phyloP scores from a whole-genome alignment of 2,329 filamentous ascomycete genomes.

The Pseudodiploospora longispora region DNA sequence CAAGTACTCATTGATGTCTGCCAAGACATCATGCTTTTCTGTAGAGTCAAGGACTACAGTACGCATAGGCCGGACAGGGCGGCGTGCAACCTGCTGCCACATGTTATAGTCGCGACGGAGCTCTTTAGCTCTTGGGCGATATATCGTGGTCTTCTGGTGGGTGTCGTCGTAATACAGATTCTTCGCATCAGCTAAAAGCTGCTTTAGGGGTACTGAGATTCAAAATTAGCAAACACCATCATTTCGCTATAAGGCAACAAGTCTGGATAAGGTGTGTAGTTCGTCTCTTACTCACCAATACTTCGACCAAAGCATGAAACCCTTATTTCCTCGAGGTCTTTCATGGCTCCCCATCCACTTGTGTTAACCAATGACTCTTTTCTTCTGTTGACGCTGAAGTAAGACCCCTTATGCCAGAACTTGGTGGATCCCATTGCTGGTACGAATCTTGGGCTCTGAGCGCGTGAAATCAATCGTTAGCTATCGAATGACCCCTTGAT shows the following conservation, averaged over 20 bases:
- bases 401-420: constrained; percentile 47
- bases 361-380: constrained; percentile 33
- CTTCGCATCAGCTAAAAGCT: constrained; percentile 46
- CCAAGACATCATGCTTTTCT: constrained; percentile 58
- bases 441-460: constrained; percentile 41
- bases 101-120: constrained; percentile 36
- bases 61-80: constrained; percentile 62
- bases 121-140: constrained; percentile 40
- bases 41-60: constrained; percentile 65
- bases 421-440: constrained; percentile 45
- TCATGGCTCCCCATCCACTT: constrained; percentile 30
- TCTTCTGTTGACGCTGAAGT: constrained; percentile 40
- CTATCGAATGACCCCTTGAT: neutral
- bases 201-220: constrained; percentile 42
- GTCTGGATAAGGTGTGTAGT: no score
- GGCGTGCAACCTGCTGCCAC: constrained; percentile 51
- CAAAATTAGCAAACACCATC: neutral
- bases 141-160: constrained; percentile 50
- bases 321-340: constrained; percentile 43
- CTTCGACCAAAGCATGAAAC: constrained; percentile 48
- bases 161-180: constrained; percentile 43
- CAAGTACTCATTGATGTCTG: constrained; percentile 71
- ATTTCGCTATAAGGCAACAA: neutral
- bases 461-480: neutral
- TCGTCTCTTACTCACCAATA: constrained; percentile 16